Conservation (phyloP, 495 filamentous ascomycete species). For the Aspergillus mulundensis region DNA sequence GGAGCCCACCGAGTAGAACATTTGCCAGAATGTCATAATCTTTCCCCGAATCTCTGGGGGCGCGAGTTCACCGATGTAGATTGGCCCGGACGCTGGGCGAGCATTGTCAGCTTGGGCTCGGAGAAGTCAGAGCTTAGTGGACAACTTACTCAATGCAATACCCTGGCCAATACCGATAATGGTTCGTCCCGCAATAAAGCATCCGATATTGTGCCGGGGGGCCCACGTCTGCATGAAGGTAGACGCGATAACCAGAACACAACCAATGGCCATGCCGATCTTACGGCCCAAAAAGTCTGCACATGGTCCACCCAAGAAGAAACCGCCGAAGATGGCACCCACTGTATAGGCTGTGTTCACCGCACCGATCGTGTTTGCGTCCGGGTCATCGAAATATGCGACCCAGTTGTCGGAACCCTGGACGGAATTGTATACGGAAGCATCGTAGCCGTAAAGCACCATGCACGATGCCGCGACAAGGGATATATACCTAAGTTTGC, state of each 20-base stretch:
- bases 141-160: slow-evolving; percentile 54
- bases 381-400: slow-evolving; percentile 53
- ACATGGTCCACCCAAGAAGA: slow-evolving; percentile 54
- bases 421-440: slow-evolving; percentile 61
- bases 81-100: slow-evolving; percentile 48
- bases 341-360: slow-evolving; percentile 63
- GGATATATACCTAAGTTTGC: slow-evolving; percentile 51
- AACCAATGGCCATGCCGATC: slow-evolving; percentile 54
- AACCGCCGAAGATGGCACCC: slow-evolving; percentile 59
- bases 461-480: slow-evolving; percentile 61
- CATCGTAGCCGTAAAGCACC: slow-evolving; percentile 66
- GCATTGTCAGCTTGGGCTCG: background rate
- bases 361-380: slow-evolving; percentile 47
- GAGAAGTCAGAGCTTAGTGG: background rate
- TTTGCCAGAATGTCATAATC: slow-evolving; percentile 67
- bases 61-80: slow-evolving; percentile 60
- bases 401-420: slow-evolving; percentile 58
- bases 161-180: slow-evolving; percentile 64
- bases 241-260: slow-evolving; percentile 53
- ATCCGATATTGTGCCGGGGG: slow-evolving; percentile 50
- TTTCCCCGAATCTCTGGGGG: slow-evolving; percentile 56
- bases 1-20: slow-evolving; percentile 60
- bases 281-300: slow-evolving; percentile 57
- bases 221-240: slow-evolving; percentile 61
- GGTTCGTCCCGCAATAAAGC: slow-evolving; percentile 58